phyloP scores from a whole-genome alignment of 495 filamentous ascomycete genomes.

The Wilcoxina mikolae region DNA sequence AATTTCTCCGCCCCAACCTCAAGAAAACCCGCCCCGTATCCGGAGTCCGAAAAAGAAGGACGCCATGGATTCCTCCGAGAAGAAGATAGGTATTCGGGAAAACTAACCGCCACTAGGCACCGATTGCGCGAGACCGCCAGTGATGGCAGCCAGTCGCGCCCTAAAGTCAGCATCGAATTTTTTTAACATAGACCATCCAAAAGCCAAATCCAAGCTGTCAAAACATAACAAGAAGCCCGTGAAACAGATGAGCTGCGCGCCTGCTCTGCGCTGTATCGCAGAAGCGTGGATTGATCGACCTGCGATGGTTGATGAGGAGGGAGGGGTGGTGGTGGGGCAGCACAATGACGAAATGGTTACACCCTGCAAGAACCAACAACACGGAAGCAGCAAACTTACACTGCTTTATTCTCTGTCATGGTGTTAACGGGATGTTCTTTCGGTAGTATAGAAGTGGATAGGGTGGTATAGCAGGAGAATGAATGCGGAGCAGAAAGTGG shows the following conservation, averaged over 20 bases:
- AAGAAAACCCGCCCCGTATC: neutral
- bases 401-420: constrained; percentile 39
- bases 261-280: neutral
- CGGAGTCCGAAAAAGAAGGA: neutral
- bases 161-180: constrained; percentile 51
- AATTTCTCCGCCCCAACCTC: constrained; percentile 3
- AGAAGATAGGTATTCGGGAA: neutral
- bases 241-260: neutral
- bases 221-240: neutral
- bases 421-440: neutral
- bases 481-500: neutral
- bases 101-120: constrained; percentile 40
- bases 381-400: constrained; percentile 36
- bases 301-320: neutral
- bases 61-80: neutral
- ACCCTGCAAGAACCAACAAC: neutral
- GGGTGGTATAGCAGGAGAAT: neutral
- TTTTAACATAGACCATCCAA: constrained; percentile 8
- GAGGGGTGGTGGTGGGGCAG: constrained; percentile 1
- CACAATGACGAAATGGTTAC: constrained; percentile 18
- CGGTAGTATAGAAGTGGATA: neutral
- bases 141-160: constrained; percentile 70
- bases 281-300: neutral
- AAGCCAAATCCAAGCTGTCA: too few relatives aligned
- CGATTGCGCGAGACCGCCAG: constrained; percentile 39